Percentiles rank a stretch among this genome's conserved stretches.
phyloP scores from a whole-genome alignment of 2,329 filamentous ascomycete genomes.

The Scolecobasidium constrictum region DNA sequence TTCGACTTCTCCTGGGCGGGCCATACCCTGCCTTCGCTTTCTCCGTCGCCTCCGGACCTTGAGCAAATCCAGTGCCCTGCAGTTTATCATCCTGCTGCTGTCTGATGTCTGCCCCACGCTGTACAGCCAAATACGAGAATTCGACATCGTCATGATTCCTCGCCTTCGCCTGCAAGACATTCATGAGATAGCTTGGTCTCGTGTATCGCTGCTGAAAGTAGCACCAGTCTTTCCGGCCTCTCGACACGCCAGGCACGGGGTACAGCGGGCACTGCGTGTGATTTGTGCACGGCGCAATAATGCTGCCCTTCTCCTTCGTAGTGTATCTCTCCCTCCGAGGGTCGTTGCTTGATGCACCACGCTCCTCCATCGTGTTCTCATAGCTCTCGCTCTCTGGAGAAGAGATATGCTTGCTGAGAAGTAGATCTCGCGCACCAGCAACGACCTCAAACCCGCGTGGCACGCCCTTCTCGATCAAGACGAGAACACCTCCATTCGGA shows the following conservation, averaged over 20 bases:
- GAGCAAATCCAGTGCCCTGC: constrained; percentile 18
- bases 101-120: constrained; percentile 58
- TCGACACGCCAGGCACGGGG: constrained; percentile 52
- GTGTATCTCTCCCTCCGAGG: background rate
- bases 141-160: constrained; percentile 83
- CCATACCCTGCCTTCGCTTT: constrained; percentile 63
- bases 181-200: constrained; percentile 70
- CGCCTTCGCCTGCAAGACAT: constrained; percentile 54
- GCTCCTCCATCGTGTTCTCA: constrained; percentile 4
- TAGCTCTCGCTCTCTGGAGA: constrained; percentile 39
- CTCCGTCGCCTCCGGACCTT: constrained; percentile 48
- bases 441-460: constrained; percentile 88
- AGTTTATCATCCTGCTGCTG: constrained; percentile 20
- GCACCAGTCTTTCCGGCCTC: constrained; percentile 79
- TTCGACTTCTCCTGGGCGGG: constrained; percentile 1
- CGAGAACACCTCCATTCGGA: constrained; percentile 72
- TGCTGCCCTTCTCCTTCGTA: constrained; percentile 48
- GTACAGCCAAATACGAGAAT: constrained; percentile 81
- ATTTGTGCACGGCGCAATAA: constrained; percentile 66
- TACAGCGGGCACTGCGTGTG: constrained; percentile 89
- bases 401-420: constrained; percentile 66
- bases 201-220: constrained; percentile 85
- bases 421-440: constrained; percentile 67
- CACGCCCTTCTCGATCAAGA: constrained; percentile 83
- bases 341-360: background rate